Percentiles rank a stretch among this genome's conserved stretches.
These are phyloP conservation scores for Hondaea fermentalgiana DNA, from an alignment of 108 stramenopile species.

Conservation along the genomic window DNA sequence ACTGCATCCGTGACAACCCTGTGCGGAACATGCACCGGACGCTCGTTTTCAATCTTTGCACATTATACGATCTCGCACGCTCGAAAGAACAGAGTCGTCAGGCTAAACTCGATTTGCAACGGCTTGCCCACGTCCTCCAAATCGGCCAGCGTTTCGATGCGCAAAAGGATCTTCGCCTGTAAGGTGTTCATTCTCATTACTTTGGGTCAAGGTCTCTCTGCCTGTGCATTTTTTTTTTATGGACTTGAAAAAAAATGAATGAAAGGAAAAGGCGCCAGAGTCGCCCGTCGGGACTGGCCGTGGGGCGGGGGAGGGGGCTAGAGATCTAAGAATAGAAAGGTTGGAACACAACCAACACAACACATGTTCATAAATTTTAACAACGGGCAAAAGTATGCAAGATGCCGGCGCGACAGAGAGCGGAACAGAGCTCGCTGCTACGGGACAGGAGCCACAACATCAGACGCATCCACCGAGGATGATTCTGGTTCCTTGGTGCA, in stretches of 20 bases:
- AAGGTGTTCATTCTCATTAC: neutral
- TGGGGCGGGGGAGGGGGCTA: too few relatives aligned
- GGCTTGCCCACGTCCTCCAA: neutral
- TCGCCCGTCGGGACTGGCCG: neutral
- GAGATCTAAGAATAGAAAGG: too few relatives aligned
- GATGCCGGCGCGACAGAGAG: too few relatives aligned
- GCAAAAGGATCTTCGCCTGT: neutral
- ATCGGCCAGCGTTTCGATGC: neutral
- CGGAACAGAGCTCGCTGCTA: too few relatives aligned
- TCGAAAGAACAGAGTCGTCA: neutral
- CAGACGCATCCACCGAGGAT: too few relatives aligned
- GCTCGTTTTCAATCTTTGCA: slow-evolving; percentile 7
- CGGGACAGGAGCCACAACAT: too few relatives aligned
- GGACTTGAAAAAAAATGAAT: neutral
- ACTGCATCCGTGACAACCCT: slow-evolving; percentile 3
- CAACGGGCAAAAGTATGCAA: too few relatives aligned
- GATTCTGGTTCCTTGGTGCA: too few relatives aligned
- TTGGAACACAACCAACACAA: too few relatives aligned
- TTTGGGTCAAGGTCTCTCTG: neutral
- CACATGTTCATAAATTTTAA: too few relatives aligned
- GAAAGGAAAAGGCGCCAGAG: neutral
- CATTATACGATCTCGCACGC: neutral
- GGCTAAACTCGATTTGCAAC: neutral
- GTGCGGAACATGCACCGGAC: neutral
- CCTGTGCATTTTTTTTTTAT: neutral